Conservation (phyloP, 2,329 filamentous ascomycete genomes). For the Ophiosphaerella narmari region DNA sequence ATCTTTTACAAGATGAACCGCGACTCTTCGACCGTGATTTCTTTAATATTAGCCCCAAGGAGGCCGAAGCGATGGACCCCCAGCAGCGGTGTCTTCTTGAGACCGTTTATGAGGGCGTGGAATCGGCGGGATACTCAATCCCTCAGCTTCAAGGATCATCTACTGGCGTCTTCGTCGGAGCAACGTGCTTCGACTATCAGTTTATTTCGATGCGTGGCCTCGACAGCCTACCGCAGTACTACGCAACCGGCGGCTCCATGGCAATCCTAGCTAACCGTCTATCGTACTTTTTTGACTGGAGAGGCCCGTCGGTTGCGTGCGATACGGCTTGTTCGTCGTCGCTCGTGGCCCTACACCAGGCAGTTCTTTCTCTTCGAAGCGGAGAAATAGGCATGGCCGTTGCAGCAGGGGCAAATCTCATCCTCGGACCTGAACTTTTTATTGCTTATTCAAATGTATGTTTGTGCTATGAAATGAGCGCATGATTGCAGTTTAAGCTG, state of each 20-base stretch:
- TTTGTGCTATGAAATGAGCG: slow-evolving; percentile 3
- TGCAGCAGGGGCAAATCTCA: slow-evolving; percentile 13
- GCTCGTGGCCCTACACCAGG: slow-evolving; percentile 31
- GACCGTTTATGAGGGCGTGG: slow-evolving; percentile 19
- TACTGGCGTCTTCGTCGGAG: not conserved
- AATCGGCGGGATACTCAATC: slow-evolving; percentile 10
- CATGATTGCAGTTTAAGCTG: slow-evolving; percentile 23
- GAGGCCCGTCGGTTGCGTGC: slow-evolving; percentile 25
- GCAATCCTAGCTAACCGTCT: slow-evolving; percentile 19
- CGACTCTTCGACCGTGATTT: slow-evolving; percentile 18
- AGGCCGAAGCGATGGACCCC: slow-evolving; percentile 22
- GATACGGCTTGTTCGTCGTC: slow-evolving; percentile 31
- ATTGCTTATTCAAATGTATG: slow-evolving; percentile 5
- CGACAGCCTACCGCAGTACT: not conserved
- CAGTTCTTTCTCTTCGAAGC: slow-evolving; percentile 23
- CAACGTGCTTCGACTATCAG: not conserved
- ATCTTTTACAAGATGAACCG: slow-evolving; percentile 11
- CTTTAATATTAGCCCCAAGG: slow-evolving; percentile 14
- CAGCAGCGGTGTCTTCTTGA: slow-evolving; percentile 21
- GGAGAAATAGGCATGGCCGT: slow-evolving; percentile 18
- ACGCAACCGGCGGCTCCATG: slow-evolving; percentile 3
- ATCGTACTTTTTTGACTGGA: slow-evolving; percentile 25
- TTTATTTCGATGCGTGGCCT: not conserved
- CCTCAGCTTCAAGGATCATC: not conserved
- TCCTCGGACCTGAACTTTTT: slow-evolving; percentile 10